Evolutionary conservation across 176 grass and related monocot species (phyloP), one percentile per base, ranked within the genome.

Genomic region (Oryza meyeriana): DNA sequence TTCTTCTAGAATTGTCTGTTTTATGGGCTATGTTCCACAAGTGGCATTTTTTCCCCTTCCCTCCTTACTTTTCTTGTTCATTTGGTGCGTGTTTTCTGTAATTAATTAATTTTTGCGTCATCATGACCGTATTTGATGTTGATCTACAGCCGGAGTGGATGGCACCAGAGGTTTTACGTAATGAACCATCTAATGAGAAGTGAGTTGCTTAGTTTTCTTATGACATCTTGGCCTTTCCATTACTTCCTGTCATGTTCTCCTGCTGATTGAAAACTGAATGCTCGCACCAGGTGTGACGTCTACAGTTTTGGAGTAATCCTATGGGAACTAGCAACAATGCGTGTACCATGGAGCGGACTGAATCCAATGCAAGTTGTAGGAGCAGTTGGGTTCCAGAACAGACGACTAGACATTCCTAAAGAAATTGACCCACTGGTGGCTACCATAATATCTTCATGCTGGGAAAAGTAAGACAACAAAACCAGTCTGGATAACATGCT

Each of bases 361-460:
- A 99, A 99, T 69, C 91, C 96, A 75, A 99, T 95, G 96, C 96
- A 99, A 92, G 96, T 99, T 66, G 93, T 99, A 76, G 93, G 91
- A 71, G 93, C 87, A 86, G 96, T 99, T 86, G 96, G 96, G 24
- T 95, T 99, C 80, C 96, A 99, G 76, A 91, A 99, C 73, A 99
- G 75, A 84, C 91, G 91, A 88, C 85, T 99, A 66, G 96, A 95
- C 22, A 94, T 99, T 45, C 93, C 96, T 57, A 69, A 87, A 72
- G 87, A 95, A 59, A 48, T 99, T 12, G 86, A 99, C 75, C 87
- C 89, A 24, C 78, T 90, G 72, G 91, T 92, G 59, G 89, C 96
- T 75, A 84, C 57, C 78, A 99, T 99, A 91, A 99, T 95, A 75
- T 88, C 86, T 79, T 88, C 92, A 71, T 99, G 96, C 79, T 99